These are phyloP conservation scores for Lactarius vividus DNA, from an alignment of 768 basidiomycete genomes.

Conservation along the genomic window DNA sequence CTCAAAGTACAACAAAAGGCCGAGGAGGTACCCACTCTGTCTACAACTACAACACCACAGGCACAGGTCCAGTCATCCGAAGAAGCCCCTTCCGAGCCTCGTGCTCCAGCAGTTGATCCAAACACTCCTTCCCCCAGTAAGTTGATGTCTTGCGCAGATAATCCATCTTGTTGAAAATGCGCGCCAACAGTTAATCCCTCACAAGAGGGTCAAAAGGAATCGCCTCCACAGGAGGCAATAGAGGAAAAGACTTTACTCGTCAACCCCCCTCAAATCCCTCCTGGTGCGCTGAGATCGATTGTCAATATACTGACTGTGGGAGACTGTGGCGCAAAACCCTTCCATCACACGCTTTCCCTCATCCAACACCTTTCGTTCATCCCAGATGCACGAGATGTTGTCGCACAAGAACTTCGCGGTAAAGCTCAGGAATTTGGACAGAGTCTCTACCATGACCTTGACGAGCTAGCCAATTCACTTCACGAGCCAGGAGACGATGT, in stretches of 20 bases:
- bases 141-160: background rate
- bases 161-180: background rate
- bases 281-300: conserved; percentile 80
- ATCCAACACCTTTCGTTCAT: conserved; percentile 92
- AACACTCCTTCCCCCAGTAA: conserved; percentile 17
- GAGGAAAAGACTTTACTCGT: conserved; percentile 54
- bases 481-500: conserved; percentile 53
- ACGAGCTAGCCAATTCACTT: conserved; percentile 66
- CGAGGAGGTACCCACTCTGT: background rate
- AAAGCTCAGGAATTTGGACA: conserved; percentile 90
- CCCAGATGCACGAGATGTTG: conserved; percentile 82
- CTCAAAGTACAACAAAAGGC: conserved; percentile 52
- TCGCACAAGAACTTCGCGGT: conserved; percentile 81
- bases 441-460: conserved; percentile 69
- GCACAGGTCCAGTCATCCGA: background rate
- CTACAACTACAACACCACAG: conserved; percentile 7
- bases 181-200: conserved; percentile 27
- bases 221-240: conserved; percentile 23
- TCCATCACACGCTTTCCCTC: conserved; percentile 86
- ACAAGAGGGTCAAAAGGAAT: conserved; percentile 30
- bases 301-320: conserved; percentile 97
- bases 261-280: conserved; percentile 81
- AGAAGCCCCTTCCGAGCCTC: conserved; percentile 23
- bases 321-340: conserved; percentile 95
- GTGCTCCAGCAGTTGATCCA: conserved; percentile 3